A percentile compares a stretch with the other conserved stretches of the same genome.
Conservation (phyloP, 495 filamentous ascomycete species). For the Neurospora africana region DNA sequence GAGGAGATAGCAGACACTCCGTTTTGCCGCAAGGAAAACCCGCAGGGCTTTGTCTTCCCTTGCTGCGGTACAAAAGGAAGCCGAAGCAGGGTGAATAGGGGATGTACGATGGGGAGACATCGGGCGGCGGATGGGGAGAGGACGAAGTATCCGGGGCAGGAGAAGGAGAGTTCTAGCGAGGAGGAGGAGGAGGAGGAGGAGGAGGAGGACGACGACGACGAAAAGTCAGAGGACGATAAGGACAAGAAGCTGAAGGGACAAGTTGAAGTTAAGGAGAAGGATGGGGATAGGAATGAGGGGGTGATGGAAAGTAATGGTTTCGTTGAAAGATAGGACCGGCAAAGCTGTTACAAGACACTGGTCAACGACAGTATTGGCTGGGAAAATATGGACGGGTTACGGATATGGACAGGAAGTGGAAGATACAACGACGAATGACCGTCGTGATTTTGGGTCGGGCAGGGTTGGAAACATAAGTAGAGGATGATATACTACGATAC, state of each 20-base stretch:
- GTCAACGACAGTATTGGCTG: fast-evolving
- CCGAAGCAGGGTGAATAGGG: not conserved
- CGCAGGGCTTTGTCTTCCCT: not conserved
- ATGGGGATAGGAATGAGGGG: not conserved
- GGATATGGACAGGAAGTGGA: not conserved
- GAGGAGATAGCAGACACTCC: not conserved
- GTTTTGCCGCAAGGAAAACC: not conserved
- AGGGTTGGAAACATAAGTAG: not conserved
- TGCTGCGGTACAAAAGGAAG: not conserved
- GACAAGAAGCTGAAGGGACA: no score
- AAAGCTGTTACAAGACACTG: not conserved
- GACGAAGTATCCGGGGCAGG: no score
- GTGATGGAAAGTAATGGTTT: not conserved
- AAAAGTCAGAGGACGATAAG: not conserved
- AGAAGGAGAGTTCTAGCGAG: no score
- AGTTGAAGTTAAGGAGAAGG: not conserved
- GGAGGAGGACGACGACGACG: not conserved
- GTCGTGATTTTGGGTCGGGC: not conserved
- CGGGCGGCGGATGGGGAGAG: no score
- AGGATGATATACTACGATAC: not conserved
- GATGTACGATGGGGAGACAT: no score
- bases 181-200: not conserved
- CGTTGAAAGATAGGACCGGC: not conserved
- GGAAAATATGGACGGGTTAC: no score
- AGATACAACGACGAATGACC: not conserved